These are phyloP conservation scores for Sequoia sempervirens DNA, from an alignment of 75 land plant genomes.

Conservation along the genomic window DNA sequence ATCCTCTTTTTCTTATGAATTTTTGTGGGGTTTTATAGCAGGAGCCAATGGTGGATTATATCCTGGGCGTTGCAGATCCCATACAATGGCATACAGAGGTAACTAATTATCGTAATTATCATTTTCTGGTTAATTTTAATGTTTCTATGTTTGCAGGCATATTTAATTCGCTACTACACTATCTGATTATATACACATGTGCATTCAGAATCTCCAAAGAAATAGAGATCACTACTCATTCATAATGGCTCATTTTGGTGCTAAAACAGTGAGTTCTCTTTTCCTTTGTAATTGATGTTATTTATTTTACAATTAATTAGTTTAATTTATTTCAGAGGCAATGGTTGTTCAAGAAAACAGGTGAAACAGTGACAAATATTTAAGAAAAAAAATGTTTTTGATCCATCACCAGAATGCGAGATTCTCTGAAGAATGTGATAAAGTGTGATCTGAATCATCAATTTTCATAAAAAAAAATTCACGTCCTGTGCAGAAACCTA, in stretches of 20 bases:
- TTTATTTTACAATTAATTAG: not conserved
- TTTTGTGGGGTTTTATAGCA: constrained; percentile 11
- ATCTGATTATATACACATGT: not conserved
- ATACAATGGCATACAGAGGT: constrained; percentile 84
- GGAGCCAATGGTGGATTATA: constrained; percentile 85
- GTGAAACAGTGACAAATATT: not conserved
- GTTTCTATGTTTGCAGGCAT: constrained; percentile 5
- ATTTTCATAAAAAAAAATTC: not conserved
- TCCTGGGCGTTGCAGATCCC: constrained; percentile 85
- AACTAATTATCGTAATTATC: not conserved
- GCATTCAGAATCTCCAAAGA: constrained; percentile 67
- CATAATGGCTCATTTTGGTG: constrained; percentile 68
- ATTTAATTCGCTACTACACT: not conserved
- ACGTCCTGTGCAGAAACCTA: not conserved
- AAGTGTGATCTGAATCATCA: not conserved
- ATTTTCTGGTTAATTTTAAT: not conserved
- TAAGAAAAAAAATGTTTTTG: not conserved
- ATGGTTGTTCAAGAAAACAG: not conserved
- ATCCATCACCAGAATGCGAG: not conserved
- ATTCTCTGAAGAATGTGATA: not conserved
- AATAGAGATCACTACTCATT: constrained; percentile 77
- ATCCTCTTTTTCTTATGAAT: not conserved
- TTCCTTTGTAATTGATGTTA: not conserved
- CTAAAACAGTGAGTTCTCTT: constrained; percentile 47
- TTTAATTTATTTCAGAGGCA: not conserved